Percentiles rank a stretch among this genome's conserved stretches.
Evolutionary conservation across 2,329 filamentous ascomycete species (phyloP).

Genomic region (Alternaria viburni): DNA sequence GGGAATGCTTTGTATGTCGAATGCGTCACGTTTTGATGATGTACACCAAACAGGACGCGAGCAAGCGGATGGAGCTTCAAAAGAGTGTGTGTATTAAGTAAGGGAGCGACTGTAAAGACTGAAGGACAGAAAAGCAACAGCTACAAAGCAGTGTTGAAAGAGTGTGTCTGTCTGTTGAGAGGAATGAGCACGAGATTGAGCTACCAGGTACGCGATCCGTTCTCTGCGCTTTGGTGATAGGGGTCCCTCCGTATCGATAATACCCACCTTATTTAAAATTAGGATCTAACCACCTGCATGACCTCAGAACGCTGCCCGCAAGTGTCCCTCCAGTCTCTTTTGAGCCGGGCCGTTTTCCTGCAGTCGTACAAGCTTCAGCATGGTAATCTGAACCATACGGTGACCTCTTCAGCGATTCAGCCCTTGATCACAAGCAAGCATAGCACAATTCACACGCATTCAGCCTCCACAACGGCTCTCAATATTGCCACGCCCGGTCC

Average conservation of each 20-base stretch:
- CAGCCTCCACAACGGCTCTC: conserved; percentile 19
- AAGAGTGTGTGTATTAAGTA: conserved; percentile 34
- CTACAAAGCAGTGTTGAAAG: conserved; percentile 31
- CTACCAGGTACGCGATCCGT: conserved; percentile 35
- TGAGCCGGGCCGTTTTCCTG: conserved; percentile 28
- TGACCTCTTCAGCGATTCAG: neutral
- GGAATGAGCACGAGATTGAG: conserved; percentile 28
- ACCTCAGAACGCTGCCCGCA: conserved; percentile 31
- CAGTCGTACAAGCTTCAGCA: conserved; percentile 25
- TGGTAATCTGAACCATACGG: neutral
- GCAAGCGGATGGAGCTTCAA: conserved; percentile 18
- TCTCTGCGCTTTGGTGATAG: conserved; percentile 35
- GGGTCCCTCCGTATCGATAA: conserved; percentile 39
- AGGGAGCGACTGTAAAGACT: conserved; percentile 32
- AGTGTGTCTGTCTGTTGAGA: conserved; percentile 20
- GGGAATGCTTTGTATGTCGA: conserved; percentile 9
- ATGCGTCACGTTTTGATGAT: conserved; percentile 18
- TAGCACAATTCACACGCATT: conserved; percentile 13
- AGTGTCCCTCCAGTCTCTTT: conserved; percentile 33
- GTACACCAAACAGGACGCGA: conserved; percentile 21
- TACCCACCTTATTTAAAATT: conserved; percentile 43
- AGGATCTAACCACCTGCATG: conserved; percentile 42
- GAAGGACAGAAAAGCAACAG: conserved; percentile 29
- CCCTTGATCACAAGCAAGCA: conserved; percentile 18
- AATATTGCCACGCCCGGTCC: conserved; percentile 14